These are phyloP conservation scores for Irpex rosettiformis DNA, from an alignment of 1,284 basidiomycete genomes.

Conservation along the genomic window DNA sequence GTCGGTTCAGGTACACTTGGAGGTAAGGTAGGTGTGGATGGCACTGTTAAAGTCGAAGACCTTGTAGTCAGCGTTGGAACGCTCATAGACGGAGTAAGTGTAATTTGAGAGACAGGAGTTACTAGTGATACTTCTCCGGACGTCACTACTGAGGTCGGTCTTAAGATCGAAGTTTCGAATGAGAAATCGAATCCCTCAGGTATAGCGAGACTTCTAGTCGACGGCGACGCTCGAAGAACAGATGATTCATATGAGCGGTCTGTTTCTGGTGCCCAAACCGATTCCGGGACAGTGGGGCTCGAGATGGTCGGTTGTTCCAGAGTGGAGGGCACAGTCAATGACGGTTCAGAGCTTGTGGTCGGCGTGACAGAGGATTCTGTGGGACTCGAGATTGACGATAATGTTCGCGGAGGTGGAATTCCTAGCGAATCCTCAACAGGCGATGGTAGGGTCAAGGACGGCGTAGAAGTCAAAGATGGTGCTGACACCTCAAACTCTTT, in stretches of 20 bases:
- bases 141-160: constrained; percentile 37
- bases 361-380: constrained; percentile 36
- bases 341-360: constrained; percentile 29
- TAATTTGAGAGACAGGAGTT: constrained; percentile 17
- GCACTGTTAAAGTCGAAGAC: constrained; percentile 18
- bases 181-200: constrained; percentile 58
- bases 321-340: constrained; percentile 27
- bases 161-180: constrained; percentile 49
- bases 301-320: constrained; percentile 23
- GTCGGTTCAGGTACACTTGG: constrained; percentile 28
- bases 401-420: constrained; percentile 14
- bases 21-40: constrained; percentile 26
- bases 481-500: constrained; percentile 12
- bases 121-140: constrained; percentile 5
- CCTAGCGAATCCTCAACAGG: constrained; percentile 18
- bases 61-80: constrained; percentile 18
- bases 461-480: neutral
- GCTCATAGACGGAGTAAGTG: constrained; percentile 20
- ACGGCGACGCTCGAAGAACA: constrained; percentile 62
- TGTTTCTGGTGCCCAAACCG: constrained; percentile 55
- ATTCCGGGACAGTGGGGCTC: constrained; percentile 38
- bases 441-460: constrained; percentile 4
- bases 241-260: constrained; percentile 70
- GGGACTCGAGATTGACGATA: constrained; percentile 25
- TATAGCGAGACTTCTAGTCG: constrained; percentile 51